Base-by-base conservation (phyloP, 163 green algal species). In the Volvox carteri region DNA sequence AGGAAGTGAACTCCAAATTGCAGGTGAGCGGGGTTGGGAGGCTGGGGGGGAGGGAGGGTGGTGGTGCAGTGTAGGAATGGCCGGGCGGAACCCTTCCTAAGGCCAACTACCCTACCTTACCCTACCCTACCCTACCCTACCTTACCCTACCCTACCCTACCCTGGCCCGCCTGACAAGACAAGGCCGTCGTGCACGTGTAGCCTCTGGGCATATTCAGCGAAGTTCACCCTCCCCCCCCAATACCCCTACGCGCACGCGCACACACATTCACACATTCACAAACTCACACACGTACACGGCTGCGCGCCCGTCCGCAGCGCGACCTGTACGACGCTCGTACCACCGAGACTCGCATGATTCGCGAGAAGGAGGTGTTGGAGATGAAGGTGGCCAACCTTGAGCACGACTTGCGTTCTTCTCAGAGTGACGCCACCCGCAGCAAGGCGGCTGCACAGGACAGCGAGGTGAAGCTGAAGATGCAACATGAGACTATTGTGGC, bases 401-500 rank as follows among this genome's bases (percentile, higher is more conserved):
- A 89, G 41, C 54, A 83, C 48, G 84, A 89, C n/a, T 50, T 89
- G 84, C 50, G 84, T 35, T 30, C 23, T 5, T 52, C n/a, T 28
- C 84, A 89, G 50, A 33, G 21, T 16, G 84, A 89, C 18, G 70
- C 39, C 46, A 60, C 78, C 50, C 60, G 62, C 23, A n/a, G 35
- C 37, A 46, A 48, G 46, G 84, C 84, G 3, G 28, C 16, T 6
- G 52, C 28, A 25, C 23, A 56, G 70, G 84, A 89, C 50, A 84
- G 39, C 50, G 84, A 81, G 42, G 70, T 58, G 52, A 52, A 72
- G 46, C 39, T 89, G 68, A 89, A 89, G 84, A 54, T 83, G 84
- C 84, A 89, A 52, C 84, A 89, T 39, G 84, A 89, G 84, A 81
- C 68, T 50, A 89, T 89, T 28, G 42, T 76, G 68, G 70, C 48